Evolutionary conservation across 805 yeast genomes (phyloP).

Genomic region (Lachancea dasiensis): DNA sequence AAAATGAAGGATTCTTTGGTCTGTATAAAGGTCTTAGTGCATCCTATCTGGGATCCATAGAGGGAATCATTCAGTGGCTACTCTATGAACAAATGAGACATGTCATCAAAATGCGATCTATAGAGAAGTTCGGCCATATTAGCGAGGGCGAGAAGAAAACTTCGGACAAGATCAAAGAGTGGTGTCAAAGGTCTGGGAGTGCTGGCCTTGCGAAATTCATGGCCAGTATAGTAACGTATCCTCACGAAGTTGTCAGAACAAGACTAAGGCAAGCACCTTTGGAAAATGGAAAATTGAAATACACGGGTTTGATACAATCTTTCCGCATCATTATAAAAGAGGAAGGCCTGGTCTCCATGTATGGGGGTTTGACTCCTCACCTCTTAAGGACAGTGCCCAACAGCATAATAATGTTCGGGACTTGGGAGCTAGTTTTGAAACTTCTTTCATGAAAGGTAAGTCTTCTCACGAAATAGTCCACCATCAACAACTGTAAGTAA

Average conservation of each 20-base stretch:
- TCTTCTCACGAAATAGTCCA: background rate
- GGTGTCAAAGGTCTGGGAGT: conserved; percentile 95
- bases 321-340: conserved; percentile 80
- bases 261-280: conserved; percentile 91
- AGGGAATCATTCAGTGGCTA: conserved; percentile 94
- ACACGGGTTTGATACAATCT: conserved; percentile 84
- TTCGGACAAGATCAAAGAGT: conserved; percentile 66
- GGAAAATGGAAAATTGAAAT: conserved; percentile 74
- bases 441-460: conserved; percentile 37
- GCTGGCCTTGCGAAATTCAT: conserved; percentile 95
- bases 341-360: conserved; percentile 89
- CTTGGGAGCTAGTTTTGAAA: conserved; percentile 84
- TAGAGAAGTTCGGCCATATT: conserved; percentile 34
- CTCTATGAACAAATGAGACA: conserved; percentile 90
- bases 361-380: conserved; percentile 97
- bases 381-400: conserved; percentile 95
- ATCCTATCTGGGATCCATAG: conserved; percentile 87
- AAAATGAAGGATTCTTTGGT: conserved; percentile 72
- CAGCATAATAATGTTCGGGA: conserved; percentile 97
- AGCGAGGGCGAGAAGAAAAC: conserved; percentile 34
- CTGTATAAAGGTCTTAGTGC: conserved; percentile 91
- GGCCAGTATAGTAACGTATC: conserved; percentile 90
- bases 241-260: conserved; percentile 96
- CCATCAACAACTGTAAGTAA: background rate
- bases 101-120: conserved; percentile 50